Conservation (phyloP, 2,329 filamentous ascomycete genomes). For the Clathrospora elynae region DNA sequence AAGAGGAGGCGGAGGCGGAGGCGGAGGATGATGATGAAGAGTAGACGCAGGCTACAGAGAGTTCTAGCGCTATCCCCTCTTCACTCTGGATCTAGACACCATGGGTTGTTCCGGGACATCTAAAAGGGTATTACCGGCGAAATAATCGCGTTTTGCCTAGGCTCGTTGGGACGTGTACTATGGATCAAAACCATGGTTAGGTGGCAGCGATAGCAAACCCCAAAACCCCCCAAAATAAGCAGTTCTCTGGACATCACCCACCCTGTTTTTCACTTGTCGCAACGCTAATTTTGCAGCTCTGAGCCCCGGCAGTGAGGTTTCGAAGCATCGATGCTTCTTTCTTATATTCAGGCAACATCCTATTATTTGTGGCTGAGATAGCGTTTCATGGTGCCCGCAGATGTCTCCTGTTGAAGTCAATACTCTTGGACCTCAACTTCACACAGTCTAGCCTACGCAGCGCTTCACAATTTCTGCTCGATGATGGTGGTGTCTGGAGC, state of each 20-base stretch:
- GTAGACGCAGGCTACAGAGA: conserved; percentile 24
- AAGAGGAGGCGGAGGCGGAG: conserved; percentile 47
- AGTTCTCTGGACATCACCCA: not conserved
- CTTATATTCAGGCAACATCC: no score
- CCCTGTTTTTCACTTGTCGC: not conserved
- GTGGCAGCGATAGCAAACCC: conserved; percentile 15
- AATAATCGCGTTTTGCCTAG: conserved; percentile 1
- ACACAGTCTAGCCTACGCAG: no score
- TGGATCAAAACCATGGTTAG: conserved; percentile 6
- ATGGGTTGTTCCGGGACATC: conserved; percentile 4
- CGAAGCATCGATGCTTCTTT: no score
- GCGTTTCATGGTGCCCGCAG: no score
- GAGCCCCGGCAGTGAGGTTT: no score
- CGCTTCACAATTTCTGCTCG: no score
- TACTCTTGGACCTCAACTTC: no score
- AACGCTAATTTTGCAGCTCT: not conserved
- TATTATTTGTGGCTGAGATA: no score
- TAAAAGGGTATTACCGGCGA: conserved; percentile 2
- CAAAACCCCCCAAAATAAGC: conserved; percentile 12
- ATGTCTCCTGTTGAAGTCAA: no score
- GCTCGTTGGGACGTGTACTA: conserved; percentile 2
- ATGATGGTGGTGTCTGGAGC: no score
- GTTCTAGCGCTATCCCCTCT: conserved; percentile 1
- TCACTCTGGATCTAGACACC: conserved; percentile 5
- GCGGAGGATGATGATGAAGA: conserved; percentile 44